Evolutionary conservation across 306 rosid genomes (phyloP).

Genomic region (Citrullus mucosospermus): DNA sequence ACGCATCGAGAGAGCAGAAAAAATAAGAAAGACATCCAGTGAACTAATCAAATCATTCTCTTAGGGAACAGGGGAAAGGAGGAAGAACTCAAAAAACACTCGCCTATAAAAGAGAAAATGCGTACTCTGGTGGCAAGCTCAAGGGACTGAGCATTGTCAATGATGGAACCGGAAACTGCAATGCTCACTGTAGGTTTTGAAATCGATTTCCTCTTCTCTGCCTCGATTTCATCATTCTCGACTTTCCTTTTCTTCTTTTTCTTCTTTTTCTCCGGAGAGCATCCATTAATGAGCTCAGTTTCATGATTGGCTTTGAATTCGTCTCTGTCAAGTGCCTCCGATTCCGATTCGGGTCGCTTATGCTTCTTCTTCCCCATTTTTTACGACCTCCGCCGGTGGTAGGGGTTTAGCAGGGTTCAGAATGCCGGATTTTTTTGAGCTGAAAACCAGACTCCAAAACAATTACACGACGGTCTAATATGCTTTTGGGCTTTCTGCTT

Average conservation of each 20-base stretch:
- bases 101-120: not conserved
- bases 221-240: conserved; percentile 6
- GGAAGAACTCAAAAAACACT: not conserved
- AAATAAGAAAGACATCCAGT: not conserved
- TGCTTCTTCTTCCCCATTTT: conserved; percentile 75
- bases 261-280: conserved; percentile 7
- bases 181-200: conserved; percentile 51
- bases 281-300: conserved; percentile 17
- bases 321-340: conserved; percentile 1
- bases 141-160: conserved; percentile 70
- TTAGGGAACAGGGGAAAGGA: not conserved
- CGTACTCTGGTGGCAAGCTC: conserved; percentile 84
- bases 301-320: not conserved
- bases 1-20: not conserved
- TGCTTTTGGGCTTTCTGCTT: not conserved
- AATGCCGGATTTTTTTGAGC: not conserved
- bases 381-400: not conserved
- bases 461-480: not conserved
- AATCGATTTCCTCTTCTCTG: conserved; percentile 10
- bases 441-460: not conserved
- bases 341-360: conserved; percentile 22
- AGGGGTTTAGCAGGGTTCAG: conserved; percentile 1
- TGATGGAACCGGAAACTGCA: conserved; percentile 85
- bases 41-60: not conserved
- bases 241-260: conserved; percentile 30